phyloP scores from a whole-genome alignment of 345 rosid genomes.

The Noccaea caerulescens region DNA sequence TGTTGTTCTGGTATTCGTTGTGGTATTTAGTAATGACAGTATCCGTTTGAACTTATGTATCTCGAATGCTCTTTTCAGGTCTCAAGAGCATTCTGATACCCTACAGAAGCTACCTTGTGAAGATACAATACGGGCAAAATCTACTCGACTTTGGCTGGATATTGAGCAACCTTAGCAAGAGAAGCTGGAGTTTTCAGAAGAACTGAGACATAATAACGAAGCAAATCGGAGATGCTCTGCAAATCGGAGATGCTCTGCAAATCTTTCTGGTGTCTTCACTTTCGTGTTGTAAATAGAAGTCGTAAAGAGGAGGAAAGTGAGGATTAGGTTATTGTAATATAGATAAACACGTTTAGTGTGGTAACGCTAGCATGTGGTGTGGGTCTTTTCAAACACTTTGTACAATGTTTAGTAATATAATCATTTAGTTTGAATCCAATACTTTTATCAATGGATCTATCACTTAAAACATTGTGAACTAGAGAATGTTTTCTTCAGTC shows the following conservation, averaged over 20 bases:
- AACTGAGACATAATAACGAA: constrained; percentile 36
- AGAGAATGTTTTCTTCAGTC: not conserved
- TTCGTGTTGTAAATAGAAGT: constrained; percentile 27
- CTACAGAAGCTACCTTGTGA: constrained; percentile 76
- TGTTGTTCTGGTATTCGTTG: not conserved
- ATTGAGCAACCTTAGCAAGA: constrained; percentile 57
- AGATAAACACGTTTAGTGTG: constrained; percentile 16
- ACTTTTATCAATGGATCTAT: not conserved
- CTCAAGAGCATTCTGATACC: constrained; percentile 79
- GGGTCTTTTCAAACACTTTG: constrained; percentile 14
- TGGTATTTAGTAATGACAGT: not conserved
- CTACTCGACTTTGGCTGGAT: constrained; percentile 70
- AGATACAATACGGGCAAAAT: constrained; percentile 55
- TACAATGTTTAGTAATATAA: constrained; percentile 21
- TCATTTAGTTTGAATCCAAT: constrained; percentile 8
- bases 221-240: not conserved
- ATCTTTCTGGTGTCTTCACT: constrained; percentile 8
- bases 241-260: not conserved
- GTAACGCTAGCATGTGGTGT: constrained; percentile 22
- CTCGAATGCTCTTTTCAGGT: constrained; percentile 51
- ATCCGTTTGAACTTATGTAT: constrained; percentile 23
- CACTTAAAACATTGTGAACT: not conserved
- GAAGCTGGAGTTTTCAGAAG: constrained; percentile 63
- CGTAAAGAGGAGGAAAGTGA: constrained; percentile 24
- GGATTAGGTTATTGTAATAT: constrained; percentile 35